Percentiles rank a stretch among this genome's conserved stretches.
phyloP scores from a whole-genome alignment of 1,284 basidiomycete genomes.

The Fomitiporia mediterranea region DNA sequence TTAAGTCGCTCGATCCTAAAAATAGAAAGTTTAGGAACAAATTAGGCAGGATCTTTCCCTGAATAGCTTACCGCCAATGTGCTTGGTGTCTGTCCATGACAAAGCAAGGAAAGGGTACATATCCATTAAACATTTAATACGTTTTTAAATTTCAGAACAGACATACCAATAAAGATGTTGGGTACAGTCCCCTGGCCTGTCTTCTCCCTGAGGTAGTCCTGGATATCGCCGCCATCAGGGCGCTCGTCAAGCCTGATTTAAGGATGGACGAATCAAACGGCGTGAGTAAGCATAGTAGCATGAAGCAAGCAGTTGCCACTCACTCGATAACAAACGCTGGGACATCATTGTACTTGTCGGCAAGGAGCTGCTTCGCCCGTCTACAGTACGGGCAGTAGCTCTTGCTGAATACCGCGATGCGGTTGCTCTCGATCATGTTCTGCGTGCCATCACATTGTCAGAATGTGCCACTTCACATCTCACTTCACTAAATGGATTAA shows the following conservation, averaged over 20 bases:
- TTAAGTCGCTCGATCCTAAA: constrained; percentile 11
- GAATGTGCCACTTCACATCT: not conserved
- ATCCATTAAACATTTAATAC: not conserved
- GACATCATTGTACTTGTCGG: constrained; percentile 18
- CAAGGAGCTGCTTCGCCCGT: constrained; percentile 24
- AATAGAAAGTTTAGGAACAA: not conserved
- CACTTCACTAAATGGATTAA: not conserved
- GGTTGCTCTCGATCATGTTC: constrained; percentile 25
- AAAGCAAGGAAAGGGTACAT: not conserved
- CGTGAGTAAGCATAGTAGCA: not conserved
- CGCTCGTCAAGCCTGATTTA: constrained; percentile 26
- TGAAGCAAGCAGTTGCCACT: constrained; percentile 12
- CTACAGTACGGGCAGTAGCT: constrained; percentile 30
- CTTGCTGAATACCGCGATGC: constrained; percentile 31
- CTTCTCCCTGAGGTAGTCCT: constrained; percentile 28
- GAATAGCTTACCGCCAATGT: constrained; percentile 18
- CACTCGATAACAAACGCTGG: constrained; percentile 26
- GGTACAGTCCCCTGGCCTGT: constrained; percentile 31
- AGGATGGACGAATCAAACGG: not conserved
- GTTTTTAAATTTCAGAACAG: not conserved
- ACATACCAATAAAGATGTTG: constrained; percentile 32
- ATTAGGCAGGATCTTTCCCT: not conserved
- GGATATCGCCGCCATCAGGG: constrained; percentile 30
- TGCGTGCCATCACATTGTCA: constrained; percentile 7
- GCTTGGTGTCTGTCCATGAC: constrained; percentile 13